Evolutionary conservation across 164 flowering plant species (phyloP).

Genomic region (Macadamia tetraphylla): DNA sequence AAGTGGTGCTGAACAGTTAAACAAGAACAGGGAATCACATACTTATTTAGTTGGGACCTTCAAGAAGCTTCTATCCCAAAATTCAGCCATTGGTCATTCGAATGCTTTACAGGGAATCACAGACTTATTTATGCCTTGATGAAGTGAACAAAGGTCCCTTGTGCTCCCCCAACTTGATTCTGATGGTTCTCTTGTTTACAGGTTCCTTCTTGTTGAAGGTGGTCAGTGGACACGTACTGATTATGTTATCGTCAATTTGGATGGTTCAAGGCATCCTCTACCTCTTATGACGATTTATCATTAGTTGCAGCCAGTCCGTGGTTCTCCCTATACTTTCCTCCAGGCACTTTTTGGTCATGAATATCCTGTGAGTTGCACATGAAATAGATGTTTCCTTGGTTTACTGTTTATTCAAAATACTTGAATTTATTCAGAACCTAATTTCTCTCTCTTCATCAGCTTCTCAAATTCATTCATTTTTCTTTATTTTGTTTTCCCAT

Average conservation of each 20-base stretch:
- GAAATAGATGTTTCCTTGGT: conserved; percentile 3
- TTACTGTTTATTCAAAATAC: background rate
- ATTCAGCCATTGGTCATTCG: too few species aligned
- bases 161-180: background rate
- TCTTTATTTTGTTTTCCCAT: background rate
- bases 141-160: background rate
- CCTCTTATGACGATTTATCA: conserved; percentile 75
- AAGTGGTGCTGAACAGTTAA: too few species aligned
- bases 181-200: conserved; percentile 17
- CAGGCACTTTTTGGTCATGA: conserved; percentile 79
- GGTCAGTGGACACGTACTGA: conserved; percentile 34
- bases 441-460: background rate
- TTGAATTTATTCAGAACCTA: background rate
- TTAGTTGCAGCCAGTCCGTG: conserved; percentile 56
- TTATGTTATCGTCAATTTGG: conserved; percentile 59
- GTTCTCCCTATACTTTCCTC: conserved; percentile 58
- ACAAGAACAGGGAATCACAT: too few species aligned
- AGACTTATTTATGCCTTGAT: background rate
- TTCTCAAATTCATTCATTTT: background rate
- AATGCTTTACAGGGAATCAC: too few species aligned
- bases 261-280: conserved; percentile 70
- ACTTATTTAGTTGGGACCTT: too few species aligned
- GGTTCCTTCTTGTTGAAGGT: conserved; percentile 80
- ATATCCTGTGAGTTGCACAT: conserved; percentile 59
- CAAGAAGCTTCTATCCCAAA: too few species aligned